Conservation (phyloP, 345 rosid species). For the Dipteronia sinensis region DNA sequence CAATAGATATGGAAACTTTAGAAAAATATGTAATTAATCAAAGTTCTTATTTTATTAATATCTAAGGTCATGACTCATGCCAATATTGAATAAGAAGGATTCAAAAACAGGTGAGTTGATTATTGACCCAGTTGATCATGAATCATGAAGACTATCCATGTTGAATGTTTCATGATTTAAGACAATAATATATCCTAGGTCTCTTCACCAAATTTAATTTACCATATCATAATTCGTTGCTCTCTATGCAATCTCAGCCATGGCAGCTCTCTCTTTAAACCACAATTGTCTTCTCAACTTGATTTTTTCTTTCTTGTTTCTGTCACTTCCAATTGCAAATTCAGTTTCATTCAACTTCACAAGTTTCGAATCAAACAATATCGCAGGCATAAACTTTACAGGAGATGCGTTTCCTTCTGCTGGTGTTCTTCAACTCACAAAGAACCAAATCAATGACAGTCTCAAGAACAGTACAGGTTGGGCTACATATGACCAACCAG, state of each 20-base stretch:
- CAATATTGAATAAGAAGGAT: neutral
- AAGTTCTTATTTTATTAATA: neutral
- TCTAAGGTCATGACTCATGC: neutral
- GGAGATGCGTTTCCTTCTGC: slow-evolving; percentile 41
- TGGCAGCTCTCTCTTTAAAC: slow-evolving; percentile 15
- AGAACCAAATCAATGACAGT: slow-evolving; percentile 22
- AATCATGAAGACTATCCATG: neutral
- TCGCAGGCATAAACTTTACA: slow-evolving; percentile 28
- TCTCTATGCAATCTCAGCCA: slow-evolving; percentile 12
- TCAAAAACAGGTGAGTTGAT: neutral
- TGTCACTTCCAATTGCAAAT: slow-evolving; percentile 23
- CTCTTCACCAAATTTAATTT: neutral
- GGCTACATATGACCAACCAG: slow-evolving; percentile 38
- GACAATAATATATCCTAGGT: neutral
- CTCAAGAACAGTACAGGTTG: slow-evolving; percentile 48
- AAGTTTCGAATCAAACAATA: slow-evolving; percentile 31
- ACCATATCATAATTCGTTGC: neutral
- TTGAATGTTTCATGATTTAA: neutral
- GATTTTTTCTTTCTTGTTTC: neutral
- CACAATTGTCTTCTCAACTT: neutral
- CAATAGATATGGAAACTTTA: neutral
- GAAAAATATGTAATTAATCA: neutral
- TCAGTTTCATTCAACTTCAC: slow-evolving; percentile 45
- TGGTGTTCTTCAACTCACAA: slow-evolving; percentile 45
- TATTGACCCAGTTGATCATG: neutral